Percentiles rank a stretch among this genome's conserved stretches.
Conservation (phyloP, 352 stramenopile species). For the Globisporangium apiculatum region DNA sequence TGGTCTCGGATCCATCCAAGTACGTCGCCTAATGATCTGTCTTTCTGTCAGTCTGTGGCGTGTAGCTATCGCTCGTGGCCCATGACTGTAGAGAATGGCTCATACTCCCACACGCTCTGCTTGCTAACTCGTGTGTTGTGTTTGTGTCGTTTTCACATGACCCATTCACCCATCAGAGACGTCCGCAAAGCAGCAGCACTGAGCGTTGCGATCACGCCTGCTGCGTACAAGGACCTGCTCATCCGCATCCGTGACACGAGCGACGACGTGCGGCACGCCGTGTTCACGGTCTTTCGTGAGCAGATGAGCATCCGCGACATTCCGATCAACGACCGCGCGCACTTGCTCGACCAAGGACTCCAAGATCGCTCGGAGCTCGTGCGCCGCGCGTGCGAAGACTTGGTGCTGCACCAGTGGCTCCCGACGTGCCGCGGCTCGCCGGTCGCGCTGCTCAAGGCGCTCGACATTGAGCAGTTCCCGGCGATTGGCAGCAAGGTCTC, state of each 20-base stretch:
- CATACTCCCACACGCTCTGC: too few relatives aligned
- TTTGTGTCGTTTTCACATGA: neutral
- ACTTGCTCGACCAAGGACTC: slow-evolving; percentile 70
- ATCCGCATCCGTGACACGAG: slow-evolving; percentile 72
- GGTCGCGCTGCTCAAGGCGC: slow-evolving; percentile 38
- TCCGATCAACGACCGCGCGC: slow-evolving; percentile 51
- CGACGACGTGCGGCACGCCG: slow-evolving; percentile 55
- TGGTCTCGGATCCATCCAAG: slow-evolving; percentile 69
- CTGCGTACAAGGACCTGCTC: slow-evolving; percentile 43
- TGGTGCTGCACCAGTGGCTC: slow-evolving; percentile 71
- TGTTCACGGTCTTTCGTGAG: slow-evolving; percentile 46
- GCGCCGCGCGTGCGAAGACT: slow-evolving; percentile 46
- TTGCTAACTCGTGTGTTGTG: neutral
- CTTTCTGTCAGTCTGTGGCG: too few relatives aligned
- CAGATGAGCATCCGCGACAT: slow-evolving; percentile 44
- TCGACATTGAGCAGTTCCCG: slow-evolving; percentile 62
- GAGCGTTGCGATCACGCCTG: slow-evolving; percentile 38
- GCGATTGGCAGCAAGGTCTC: slow-evolving; percentile 42
- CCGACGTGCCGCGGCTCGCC: slow-evolving; percentile 42
- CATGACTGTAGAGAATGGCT: too few relatives aligned
- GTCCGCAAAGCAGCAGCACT: slow-evolving; percentile 56
- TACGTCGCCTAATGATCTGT: slow-evolving; percentile 16
- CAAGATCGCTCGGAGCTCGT: slow-evolving; percentile 56
- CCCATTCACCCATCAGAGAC: slow-evolving; percentile 24
- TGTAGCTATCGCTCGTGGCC: too few relatives aligned